Evolutionary conservation across 352 stramenopile species (phyloP), one percentile per base, ranked within the genome.

Genomic region (Phytopythium sindhum): DNA sequence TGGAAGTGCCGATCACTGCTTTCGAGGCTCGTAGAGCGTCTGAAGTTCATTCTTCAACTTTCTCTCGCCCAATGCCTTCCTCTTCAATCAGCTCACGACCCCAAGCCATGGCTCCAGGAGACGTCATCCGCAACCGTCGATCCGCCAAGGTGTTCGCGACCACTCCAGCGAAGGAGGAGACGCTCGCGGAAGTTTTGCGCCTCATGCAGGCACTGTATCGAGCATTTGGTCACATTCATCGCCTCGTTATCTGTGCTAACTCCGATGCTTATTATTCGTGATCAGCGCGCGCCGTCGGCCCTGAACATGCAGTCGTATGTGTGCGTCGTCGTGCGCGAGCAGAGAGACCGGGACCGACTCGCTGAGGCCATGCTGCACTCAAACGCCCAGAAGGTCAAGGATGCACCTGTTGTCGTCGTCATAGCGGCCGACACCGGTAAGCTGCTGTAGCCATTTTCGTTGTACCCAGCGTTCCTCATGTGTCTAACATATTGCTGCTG

Each of bases 301-400:
- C 88, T 91, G 56, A 94, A 94, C 69, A 83, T 72, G 53, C 83
- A 91, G 64, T 67, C 80, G n/a, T 94, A 88, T 47, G 69, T 75
- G 6, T 75, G 69, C 37, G 69, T 94, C 21, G 48, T 94, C 33
- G 65, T 92, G 47, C 76, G 81, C 47, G 77, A 83, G 17, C 62
- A 74, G 7, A 65, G 66, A 11, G 74, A 89, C 15, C 83, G 85
- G 11, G 77, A 88, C 26, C 66, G 63, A 21, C 63, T 94, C 10
- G 77, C 74, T 5, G 64, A 72, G 8, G 78, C 79, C 7, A 91
- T 93, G 82, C 74, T 94, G 10, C 77, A 67, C 2, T 70, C 63
- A 1, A 93, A 93, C 55, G 73, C 51, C 19, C 50, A 60, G 48
- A 89, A 89, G 57, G 77, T 91, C 39, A 75, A 83, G 21, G 69